Evolutionary conservation across 2,329 filamentous ascomycete genomes (phyloP).

Genomic region (Daldinia sp.): DNA sequence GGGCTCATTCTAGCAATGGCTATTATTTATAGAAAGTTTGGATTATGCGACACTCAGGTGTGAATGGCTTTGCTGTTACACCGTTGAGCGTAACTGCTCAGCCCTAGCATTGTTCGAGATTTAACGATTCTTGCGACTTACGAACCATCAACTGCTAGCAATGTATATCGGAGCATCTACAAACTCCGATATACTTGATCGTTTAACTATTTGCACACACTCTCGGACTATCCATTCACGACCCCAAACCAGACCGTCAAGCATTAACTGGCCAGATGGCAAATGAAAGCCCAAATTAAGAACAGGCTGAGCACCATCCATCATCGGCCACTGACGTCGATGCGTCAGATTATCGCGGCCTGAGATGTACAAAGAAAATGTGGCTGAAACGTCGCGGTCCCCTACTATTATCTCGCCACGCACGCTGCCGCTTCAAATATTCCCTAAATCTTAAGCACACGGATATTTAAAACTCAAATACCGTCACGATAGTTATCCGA

Average conservation of each 20-base stretch:
- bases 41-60: background rate
- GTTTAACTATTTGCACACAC: background rate
- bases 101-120: background rate
- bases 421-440: conserved; percentile 12
- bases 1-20: conserved; percentile 4
- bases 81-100: background rate
- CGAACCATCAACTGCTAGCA: background rate
- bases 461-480: conserved; percentile 24
- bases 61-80: background rate
- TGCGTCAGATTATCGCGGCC: conserved; percentile 19
- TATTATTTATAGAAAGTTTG: conserved; percentile 9
- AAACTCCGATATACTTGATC: conserved; percentile 10
- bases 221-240: background rate
- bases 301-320: conserved; percentile 21
- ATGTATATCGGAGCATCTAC: conserved; percentile 18
- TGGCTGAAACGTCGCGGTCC: conserved; percentile 40
- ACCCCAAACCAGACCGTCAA: conserved; percentile 21
- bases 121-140: background rate
- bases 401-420: conserved; percentile 9
- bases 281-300: conserved; percentile 22
- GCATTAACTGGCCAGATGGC: conserved; percentile 22
- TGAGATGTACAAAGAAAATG: conserved; percentile 18
- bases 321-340: conserved; percentile 23
- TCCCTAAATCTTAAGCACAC: conserved; percentile 12
- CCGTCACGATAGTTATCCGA: conserved; percentile 2